Base-by-base conservation (phyloP, 805 yeast species). In the Naumovozyma dairenensis region DNA sequence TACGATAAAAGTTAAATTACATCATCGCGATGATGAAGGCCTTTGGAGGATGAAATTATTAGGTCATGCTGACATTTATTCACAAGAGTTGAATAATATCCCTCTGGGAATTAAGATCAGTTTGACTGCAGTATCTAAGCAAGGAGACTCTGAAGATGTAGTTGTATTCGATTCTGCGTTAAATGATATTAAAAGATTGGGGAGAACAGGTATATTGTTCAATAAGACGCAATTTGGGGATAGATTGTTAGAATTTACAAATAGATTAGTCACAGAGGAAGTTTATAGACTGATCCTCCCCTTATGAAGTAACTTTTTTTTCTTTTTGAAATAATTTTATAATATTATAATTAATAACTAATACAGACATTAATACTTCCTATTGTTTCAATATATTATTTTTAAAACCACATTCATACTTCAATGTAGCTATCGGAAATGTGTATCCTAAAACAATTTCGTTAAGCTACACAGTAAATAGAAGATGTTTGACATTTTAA, bases 121-220 rank as follows among this genome's bases (percentile, higher is more conserved):
- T 4, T 16, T 44, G 12, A 20, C n/a, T n/a, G n/a, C n/a, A n/a
- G 25, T 8, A 19, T 10, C 26, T 2, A 28, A 28, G 3, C 32
- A 32, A 8, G 21, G 17, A 3, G 30, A 34, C 10, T 29, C 16
- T 6, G 14, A 28, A 14, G 29, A 7, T 3, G 12, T 21, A 4
- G 4, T 28, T 9, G 26, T 37, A 17, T 40, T 46, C 19, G 22
- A 32, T 4, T 34, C 46, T 27, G 42, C 31, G 16, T 13, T 48
- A 8, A 28, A 40, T 4, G 38, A 39, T 17, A 39, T 56, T 4
- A 43, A 37, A 29, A 42, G 56, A 28, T 36, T 55, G 20, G 57
- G 56, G 5, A 45, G 51, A 28, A 53, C 58, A 7, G 60, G 60
- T 13, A 35, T 52, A 7, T 29, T 41, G 3, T 18, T 53, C 7